Evolutionary conservation across 2,329 filamentous ascomycete genomes (phyloP).

Genomic region (Nothophaeocryptopus gaeumannii): DNA sequence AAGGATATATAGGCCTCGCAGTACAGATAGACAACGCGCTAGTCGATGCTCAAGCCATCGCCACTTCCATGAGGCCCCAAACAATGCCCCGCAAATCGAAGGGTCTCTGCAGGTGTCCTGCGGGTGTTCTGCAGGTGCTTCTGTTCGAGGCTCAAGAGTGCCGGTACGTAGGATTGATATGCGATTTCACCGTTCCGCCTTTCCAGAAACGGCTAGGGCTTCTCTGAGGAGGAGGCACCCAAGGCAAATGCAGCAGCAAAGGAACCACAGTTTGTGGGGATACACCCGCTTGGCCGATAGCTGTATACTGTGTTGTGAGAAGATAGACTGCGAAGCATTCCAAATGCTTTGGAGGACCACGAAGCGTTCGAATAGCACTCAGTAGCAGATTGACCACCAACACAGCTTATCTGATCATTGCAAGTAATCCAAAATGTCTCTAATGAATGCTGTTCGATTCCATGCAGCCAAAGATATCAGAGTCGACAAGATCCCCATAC

Average conservation of each 20-base stretch:
- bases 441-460: constrained; percentile 26
- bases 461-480: constrained; percentile 24
- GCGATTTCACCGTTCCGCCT: neutral
- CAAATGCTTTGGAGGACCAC: neutral
- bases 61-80: neutral
- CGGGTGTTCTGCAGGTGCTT: no score
- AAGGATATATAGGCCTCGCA: neutral
- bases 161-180: neutral
- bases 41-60: neutral
- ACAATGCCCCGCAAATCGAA: no score
- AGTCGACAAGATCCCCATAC: constrained; percentile 21
- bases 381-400: neutral
- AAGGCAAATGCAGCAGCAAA: neutral
- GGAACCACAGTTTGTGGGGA: neutral
- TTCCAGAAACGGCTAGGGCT: neutral
- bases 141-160: no score
- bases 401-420: neutral
- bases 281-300: neutral
- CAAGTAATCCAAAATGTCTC: neutral
- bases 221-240: neutral
- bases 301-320: no score
- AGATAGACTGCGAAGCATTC: neutral
- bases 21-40: neutral
- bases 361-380: neutral
- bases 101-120: no score